Base-by-base conservation (phyloP, 2,329 filamentous ascomycete species). In the Fusarium nisikadoi region DNA sequence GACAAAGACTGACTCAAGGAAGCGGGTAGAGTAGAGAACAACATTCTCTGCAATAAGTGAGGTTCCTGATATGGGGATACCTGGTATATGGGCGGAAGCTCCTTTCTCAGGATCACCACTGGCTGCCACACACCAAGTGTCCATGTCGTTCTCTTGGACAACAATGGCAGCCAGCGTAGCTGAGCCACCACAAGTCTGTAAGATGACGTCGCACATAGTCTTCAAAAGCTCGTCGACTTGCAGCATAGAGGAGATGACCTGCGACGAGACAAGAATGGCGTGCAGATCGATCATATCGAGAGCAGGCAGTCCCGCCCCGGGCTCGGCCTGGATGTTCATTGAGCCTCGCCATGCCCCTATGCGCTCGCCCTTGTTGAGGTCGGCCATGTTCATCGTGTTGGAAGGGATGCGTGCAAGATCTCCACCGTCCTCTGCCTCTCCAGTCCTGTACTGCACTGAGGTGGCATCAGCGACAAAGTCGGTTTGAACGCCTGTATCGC, bases 281-380 rank as follows among this genome's bases (percentile, higher is more conserved):
- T 93, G 91, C 68, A 95, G 81, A 79, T 95, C 93, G 77, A 95
- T 91, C 91, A 95, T 94, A 81, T 95, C 93, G 58, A 95, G 86
- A 33, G 92, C 90, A 43, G 92, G 92, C 65, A 94, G 85, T 16
- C 91, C 90, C 39, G 85, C 88, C 6, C 87, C 88, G 25, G 87
- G 84, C 70, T 90, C 89, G 10, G 86, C 81, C 64, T 87, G 86
- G 50, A 83, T 78, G 55, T 86, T 83, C 82, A 89, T 89, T 16
- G 88, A 87, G 20, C 88, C 88, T 73, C 89, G 85, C 89, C 89
- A 91, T n/a, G 87, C 88, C 45, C 87, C 88, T 78, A 90, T 88
- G 41, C 88, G 85, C 57, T 89, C 88, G 49, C 88, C 88, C 72
- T 85, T 69, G 65, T 69, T 87, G 11, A 84, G 82, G 56, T 89